phyloP scores from a whole-genome alignment of 805 yeast genomes.

The Wickerhamiella nectarea region DNA sequence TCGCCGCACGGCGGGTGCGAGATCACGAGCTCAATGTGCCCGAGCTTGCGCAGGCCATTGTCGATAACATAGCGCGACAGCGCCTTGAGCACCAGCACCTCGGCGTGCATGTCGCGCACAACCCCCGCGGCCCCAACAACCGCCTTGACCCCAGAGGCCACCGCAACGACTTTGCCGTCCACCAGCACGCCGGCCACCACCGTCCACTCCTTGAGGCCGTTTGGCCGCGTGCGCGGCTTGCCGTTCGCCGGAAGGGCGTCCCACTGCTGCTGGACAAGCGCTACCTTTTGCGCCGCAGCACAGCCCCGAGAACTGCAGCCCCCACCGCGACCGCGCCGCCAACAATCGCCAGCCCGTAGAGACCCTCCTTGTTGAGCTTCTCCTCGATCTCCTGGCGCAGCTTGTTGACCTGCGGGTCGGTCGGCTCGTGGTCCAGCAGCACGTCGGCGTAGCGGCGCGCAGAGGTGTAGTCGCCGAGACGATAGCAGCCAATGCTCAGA shows the following conservation, averaged over 20 bases:
- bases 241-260: slow-evolving; percentile 29
- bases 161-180: slow-evolving; percentile 29
- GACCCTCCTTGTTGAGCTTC: slow-evolving; percentile 72
- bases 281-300: slow-evolving; percentile 21
- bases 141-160: slow-evolving; percentile 78
- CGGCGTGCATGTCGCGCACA: slow-evolving; percentile 87
- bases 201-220: slow-evolving; percentile 69
- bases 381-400: slow-evolving; percentile 70
- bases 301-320: slow-evolving; percentile 39
- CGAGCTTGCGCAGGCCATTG: slow-evolving; percentile 27
- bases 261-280: slow-evolving; percentile 19
- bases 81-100: slow-evolving; percentile 55
- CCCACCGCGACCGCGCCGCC: slow-evolving; percentile 80
- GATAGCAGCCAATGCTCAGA: slow-evolving; percentile 73
- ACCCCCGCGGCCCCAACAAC: slow-evolving; percentile 29
- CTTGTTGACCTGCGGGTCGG: slow-evolving; percentile 59
- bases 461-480: slow-evolving; percentile 73
- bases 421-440: slow-evolving; percentile 67
- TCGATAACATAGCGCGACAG: slow-evolving; percentile 49
- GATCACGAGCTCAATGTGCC: slow-evolving; percentile 41
- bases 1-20: slow-evolving; percentile 90
- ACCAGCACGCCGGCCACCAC: slow-evolving; percentile 62
- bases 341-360: slow-evolving; percentile 75
- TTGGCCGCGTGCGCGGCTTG: slow-evolving; percentile 47
- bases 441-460: slow-evolving; percentile 78